Conservation (phyloP, 345 rosid species). For the Aquilaria yunnanensis region DNA sequence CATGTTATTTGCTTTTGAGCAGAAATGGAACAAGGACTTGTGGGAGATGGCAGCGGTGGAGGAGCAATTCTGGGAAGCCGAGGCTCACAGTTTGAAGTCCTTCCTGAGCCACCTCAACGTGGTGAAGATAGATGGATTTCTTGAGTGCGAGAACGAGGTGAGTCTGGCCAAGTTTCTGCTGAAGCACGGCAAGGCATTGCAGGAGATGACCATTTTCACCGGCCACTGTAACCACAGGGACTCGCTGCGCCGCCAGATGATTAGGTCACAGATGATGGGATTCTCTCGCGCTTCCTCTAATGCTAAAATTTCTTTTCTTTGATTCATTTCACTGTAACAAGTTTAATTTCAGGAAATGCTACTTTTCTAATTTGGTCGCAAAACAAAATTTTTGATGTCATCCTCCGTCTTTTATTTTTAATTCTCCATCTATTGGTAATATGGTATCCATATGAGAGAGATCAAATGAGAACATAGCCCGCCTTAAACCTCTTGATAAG, state of each 20-base stretch:
- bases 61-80: constrained; percentile 75
- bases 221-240: constrained; percentile 48
- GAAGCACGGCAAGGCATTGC: constrained; percentile 70
- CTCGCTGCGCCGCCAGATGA: constrained; percentile 51
- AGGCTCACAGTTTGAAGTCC: constrained; percentile 32
- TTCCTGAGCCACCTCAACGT: constrained; percentile 54
- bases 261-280: constrained; percentile 62
- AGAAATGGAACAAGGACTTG: constrained; percentile 76
- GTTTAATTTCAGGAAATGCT: too few relatives aligned
- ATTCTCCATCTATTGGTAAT: too few relatives aligned
- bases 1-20: constrained; percentile 6
- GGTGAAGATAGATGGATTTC: constrained; percentile 67
- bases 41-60: constrained; percentile 54
- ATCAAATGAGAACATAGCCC: too few relatives aligned
- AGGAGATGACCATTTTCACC: constrained; percentile 56
- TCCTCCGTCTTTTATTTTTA: too few relatives aligned
- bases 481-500: too few relatives aligned
- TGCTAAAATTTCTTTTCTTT: constrained; percentile 51
- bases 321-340: too few relatives aligned
- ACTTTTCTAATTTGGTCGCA: too few relatives aligned
- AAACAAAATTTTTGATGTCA: too few relatives aligned
- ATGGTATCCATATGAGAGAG: too few relatives aligned
- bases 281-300: constrained; percentile 74
- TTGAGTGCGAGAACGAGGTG: constrained; percentile 71
- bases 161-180: constrained; percentile 69